These are phyloP conservation scores for Fusarium verticillioides DNA, from an alignment of 2,329 filamentous ascomycete species.

Conservation along the genomic window DNA sequence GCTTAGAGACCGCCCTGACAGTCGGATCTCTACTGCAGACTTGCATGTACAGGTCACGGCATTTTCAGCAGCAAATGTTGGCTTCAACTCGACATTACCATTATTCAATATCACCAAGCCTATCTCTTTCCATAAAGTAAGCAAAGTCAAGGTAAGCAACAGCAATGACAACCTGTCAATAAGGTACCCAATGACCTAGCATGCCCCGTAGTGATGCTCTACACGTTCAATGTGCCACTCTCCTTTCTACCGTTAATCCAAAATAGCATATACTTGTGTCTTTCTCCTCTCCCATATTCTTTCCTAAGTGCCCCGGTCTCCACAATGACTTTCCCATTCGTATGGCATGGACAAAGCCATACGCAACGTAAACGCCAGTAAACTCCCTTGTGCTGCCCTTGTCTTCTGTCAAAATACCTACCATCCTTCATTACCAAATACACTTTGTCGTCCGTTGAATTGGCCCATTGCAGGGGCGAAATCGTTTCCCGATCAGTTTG, in stretches of 20 bases:
- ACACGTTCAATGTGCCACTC: background rate
- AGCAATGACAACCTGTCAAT: slow-evolving; percentile 15
- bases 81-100: slow-evolving; percentile 44
- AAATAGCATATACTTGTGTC: slow-evolving; percentile 14
- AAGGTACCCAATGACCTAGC: slow-evolving; percentile 33
- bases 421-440: slow-evolving; percentile 36
- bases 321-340: slow-evolving; percentile 5
- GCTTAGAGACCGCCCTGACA: background rate
- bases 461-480: slow-evolving; percentile 8
- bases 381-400: slow-evolving; percentile 41
- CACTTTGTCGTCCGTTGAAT: slow-evolving; percentile 28
- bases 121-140: slow-evolving; percentile 23
- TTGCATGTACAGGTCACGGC: background rate
- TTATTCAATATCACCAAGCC: slow-evolving; percentile 45
- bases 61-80: background rate
- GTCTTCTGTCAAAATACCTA: slow-evolving; percentile 37
- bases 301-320: slow-evolving; percentile 12
- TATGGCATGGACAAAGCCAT: slow-evolving; percentile 21
- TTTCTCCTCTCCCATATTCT: slow-evolving; percentile 26
- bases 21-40: background rate
- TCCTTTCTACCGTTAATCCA: slow-evolving; percentile 10
- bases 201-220: slow-evolving; percentile 22
- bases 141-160: slow-evolving; percentile 1
- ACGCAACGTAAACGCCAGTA: slow-evolving; percentile 34
- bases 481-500: slow-evolving; percentile 35